Conservation (phyloP, 305 asterid species). For the Fraxinus nigra region DNA sequence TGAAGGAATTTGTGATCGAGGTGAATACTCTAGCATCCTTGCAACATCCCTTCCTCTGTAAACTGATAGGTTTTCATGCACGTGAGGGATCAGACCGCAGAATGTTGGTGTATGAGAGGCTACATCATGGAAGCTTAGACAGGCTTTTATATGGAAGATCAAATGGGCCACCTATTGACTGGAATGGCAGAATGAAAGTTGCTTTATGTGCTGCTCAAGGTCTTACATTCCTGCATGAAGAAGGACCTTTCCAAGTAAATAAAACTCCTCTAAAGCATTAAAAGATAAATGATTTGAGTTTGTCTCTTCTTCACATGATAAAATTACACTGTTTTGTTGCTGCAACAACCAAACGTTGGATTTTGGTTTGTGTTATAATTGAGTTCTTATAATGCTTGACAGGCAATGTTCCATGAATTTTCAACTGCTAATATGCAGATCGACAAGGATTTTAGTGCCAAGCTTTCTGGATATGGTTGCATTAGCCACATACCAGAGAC, state of each 20-base stretch:
- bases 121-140: constrained; percentile 92
- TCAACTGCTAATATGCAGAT: constrained; percentile 89
- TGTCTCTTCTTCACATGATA: background rate
- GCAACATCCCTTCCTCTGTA: constrained; percentile 82
- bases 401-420: constrained; percentile 98
- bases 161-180: constrained; percentile 93
- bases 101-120: constrained; percentile 91
- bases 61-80: constrained; percentile 88
- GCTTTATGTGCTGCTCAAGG: constrained; percentile 95
- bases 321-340: background rate
- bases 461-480: constrained; percentile 98
- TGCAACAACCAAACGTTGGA: constrained; percentile 10
- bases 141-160: constrained; percentile 84
- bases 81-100: constrained; percentile 81
- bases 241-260: constrained; percentile 96
- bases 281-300: background rate
- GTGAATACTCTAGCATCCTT: constrained; percentile 78
- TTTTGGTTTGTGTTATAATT: constrained; percentile 17
- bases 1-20: constrained; percentile 85
- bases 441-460: constrained; percentile 94
- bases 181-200: constrained; percentile 96
- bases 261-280: background rate
- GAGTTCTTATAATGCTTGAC: constrained; percentile 24
- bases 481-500: constrained; percentile 79
- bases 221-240: constrained; percentile 95